Base-by-base conservation (phyloP, 2,329 filamentous ascomycete genomes). In the Diaporthe citri region DNA sequence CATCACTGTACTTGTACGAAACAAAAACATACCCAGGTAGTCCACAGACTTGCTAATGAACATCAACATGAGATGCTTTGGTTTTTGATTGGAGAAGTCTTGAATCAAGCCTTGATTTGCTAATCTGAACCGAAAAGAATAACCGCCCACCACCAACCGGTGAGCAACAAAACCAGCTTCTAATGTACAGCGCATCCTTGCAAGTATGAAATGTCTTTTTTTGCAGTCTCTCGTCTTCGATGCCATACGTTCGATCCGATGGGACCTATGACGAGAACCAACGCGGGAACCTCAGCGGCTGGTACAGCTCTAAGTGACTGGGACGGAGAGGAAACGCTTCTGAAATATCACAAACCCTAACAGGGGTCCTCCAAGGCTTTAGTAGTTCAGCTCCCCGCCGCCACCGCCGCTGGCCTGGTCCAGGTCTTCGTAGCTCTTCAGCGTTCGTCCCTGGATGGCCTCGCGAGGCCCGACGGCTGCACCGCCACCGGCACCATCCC, bases 391-490 rank as follows among this genome's bases (percentile, higher is more conserved):
- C 85, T 98, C 96, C 39, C 94, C 94, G 55, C 93, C 92, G 55
- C 93, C 94, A 48, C 90, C 88, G 20, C 92, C 91, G 51, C 92
- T 92, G 74, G 93, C 93, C 60, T 97, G 96, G 85, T 99, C 97
- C 34, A 99, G 87, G 82, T 99, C 97, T 84, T 99, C 97, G 82
- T 99, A 99, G 83, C 95, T 98, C 89, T 97, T 98, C 78, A 99
- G 86, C 76, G 94, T 98, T 74, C 97, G 91, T 7, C 97, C 97
- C 79, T 97, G 95, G 0, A 97, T 95, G 15, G 97, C 96, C 84
- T 98, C 96, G 28, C 94, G 91, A 28, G 97, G 96, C 0, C 95
- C 96, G 76, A 96, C 93, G 3, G 93, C 92, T 46, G 93, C 92
- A 34, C 90, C 93, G 52, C 94, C 93, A 66, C 94, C 94, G 3